These are phyloP conservation scores for Ophiostoma montium DNA, from an alignment of 2,329 filamentous ascomycete genomes.

Conservation along the genomic window DNA sequence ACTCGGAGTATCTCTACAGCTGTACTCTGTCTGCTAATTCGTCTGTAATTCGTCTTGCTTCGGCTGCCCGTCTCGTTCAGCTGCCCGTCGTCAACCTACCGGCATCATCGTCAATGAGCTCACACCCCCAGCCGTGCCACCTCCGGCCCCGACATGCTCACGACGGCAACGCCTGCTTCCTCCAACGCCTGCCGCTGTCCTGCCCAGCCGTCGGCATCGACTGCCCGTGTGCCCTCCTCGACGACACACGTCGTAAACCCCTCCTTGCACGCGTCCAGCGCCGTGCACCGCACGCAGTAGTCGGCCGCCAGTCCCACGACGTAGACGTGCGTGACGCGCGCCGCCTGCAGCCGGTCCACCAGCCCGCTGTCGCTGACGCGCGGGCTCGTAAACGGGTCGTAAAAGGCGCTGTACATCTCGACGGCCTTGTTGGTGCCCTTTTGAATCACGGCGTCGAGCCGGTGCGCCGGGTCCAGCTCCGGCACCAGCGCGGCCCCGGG, in stretches of 20 bases:
- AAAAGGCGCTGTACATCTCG: conserved; percentile 93
- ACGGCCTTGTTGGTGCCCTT: conserved; percentile 64
- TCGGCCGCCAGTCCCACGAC: conserved; percentile 78
- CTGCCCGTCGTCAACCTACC: no score
- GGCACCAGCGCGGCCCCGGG: conserved; percentile 58
- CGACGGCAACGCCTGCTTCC: conserved; percentile 45
- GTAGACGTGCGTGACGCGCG: conserved; percentile 60
- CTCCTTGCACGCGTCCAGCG: conserved; percentile 58
- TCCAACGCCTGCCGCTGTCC: conserved; percentile 38
- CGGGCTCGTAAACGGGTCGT: conserved; percentile 57
- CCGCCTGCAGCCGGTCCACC: conserved; percentile 37
- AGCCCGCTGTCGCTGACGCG: conserved; percentile 50
- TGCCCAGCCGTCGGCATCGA: conserved; percentile 48
- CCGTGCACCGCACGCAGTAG: conserved; percentile 76
- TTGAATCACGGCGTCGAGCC: conserved; percentile 52
- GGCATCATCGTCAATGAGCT: no score
- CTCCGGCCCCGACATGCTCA: conserved; percentile 42
- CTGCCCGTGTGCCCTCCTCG: conserved; percentile 62
- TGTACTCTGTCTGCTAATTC: no score
- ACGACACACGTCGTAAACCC: conserved; percentile 69
- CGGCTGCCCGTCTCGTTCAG: no score
- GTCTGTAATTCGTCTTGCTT: no score
- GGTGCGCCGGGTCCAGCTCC: conserved; percentile 44
- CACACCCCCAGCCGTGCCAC: conserved; percentile 32
- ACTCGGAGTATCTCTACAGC: no score